These are phyloP conservation scores for Durusdinium trenchii DNA, from an alignment of 73 alveolate species.

Conservation along the genomic window DNA sequence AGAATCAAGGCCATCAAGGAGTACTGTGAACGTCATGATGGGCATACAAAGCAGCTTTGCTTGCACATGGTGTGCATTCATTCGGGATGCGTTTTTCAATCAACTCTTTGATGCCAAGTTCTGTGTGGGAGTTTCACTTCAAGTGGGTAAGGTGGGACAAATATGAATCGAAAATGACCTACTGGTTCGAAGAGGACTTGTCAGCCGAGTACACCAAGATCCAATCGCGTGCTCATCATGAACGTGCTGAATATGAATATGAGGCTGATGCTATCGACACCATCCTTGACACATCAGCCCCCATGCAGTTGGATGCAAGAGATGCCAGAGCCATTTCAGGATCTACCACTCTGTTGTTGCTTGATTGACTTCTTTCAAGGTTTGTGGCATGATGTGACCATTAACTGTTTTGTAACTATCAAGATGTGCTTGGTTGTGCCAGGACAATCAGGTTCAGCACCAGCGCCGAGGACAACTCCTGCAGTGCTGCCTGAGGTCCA, in stretches of 20 bases:
- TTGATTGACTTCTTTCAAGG: not conserved
- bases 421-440: not conserved
- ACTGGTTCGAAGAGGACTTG: not conserved
- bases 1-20: conserved; percentile 1
- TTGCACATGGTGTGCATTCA: not conserved
- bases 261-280: not conserved
- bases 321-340: no score
- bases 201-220: not conserved
- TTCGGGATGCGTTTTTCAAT: not conserved
- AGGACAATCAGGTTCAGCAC: not conserved
- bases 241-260: not conserved
- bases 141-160: not conserved
- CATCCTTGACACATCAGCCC: not conserved
- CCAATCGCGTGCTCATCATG: not conserved
- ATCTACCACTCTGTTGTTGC: not conserved
- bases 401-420: not conserved
- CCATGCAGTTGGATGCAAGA: not conserved
- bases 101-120: not conserved
- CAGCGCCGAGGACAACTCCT: not conserved
- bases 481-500: not conserved
- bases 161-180: not conserved
- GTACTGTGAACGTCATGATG: not conserved
- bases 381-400: not conserved
- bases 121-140: not conserved
- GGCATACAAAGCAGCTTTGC: not conserved